Percentiles rank a stretch among this genome's conserved stretches.
Conservation (phyloP, 768 basidiomycete genomes). For the Mycena rosella region DNA sequence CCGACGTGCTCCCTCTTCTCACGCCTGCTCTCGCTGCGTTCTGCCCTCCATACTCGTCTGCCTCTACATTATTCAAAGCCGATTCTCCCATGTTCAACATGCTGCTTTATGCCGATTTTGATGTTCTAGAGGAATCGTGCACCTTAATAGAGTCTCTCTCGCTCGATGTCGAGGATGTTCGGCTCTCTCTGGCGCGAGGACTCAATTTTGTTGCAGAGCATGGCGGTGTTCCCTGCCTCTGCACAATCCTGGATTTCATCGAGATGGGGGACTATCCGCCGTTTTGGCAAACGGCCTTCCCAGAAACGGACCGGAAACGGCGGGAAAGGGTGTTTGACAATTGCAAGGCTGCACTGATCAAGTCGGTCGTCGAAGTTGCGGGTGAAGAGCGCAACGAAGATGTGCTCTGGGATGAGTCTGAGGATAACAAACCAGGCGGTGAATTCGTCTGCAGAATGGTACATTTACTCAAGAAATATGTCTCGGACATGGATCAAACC, state of each 20-base stretch:
- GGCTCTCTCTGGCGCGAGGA: constrained; percentile 77
- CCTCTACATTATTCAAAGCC: constrained; percentile 53
- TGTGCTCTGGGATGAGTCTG: constrained; percentile 79
- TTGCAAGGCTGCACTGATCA: constrained; percentile 89
- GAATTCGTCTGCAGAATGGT: constrained; percentile 81
- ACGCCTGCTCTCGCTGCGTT: constrained; percentile 70
- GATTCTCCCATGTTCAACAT: constrained; percentile 56
- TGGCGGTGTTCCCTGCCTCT: constrained; percentile 68
- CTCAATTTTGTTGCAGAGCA: constrained; percentile 70
- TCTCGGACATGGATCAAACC: constrained; percentile 50
- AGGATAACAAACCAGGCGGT: constrained; percentile 71
- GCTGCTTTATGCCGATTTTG: constrained; percentile 76
- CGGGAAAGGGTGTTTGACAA: constrained; percentile 82
- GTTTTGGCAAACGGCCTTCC: constrained; percentile 67
- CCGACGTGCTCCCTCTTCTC: constrained; percentile 74
- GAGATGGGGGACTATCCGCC: constrained; percentile 78
- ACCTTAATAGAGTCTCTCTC: constrained; percentile 82
- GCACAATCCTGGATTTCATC: constrained; percentile 77
- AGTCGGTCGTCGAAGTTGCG: constrained; percentile 86
- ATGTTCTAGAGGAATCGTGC: constrained; percentile 79
- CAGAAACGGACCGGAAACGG: constrained; percentile 64
- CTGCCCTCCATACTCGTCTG: constrained; percentile 63
- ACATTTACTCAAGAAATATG: constrained; percentile 77
- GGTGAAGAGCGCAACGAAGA: constrained; percentile 86
- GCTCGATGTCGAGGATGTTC: constrained; percentile 83